A percentile compares a stretch with the other conserved stretches of the same genome.
Evolutionary conservation across 495 filamentous ascomycete genomes (phyloP).

Genomic region (Aspergillus haitiensis): DNA sequence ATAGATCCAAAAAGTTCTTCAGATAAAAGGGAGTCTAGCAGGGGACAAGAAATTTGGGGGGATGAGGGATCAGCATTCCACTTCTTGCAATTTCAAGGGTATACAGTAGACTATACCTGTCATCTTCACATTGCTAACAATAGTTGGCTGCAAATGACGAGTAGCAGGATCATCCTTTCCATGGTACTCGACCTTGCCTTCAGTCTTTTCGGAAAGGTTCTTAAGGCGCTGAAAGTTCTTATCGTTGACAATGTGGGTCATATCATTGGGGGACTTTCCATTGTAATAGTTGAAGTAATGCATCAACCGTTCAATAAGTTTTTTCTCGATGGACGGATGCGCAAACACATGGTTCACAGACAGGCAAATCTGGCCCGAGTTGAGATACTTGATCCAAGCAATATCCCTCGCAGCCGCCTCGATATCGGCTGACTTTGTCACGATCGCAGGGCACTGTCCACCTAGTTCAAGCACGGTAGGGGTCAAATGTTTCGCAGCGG

Average conservation of each 20-base stretch:
- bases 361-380: conserved; percentile 75
- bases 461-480: conserved; percentile 82
- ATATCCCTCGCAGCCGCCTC: conserved; percentile 72
- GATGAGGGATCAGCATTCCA: too few relatives aligned
- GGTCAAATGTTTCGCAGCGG: conserved; percentile 86
- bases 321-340: conserved; percentile 63
- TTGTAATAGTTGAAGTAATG: conserved; percentile 66
- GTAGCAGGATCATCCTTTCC: conserved; percentile 66
- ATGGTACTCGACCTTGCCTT: conserved; percentile 73
- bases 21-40: conserved; percentile 63
- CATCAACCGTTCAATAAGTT: conserved; percentile 67
- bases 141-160: conserved; percentile 74
- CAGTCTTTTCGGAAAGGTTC: conserved; percentile 67
- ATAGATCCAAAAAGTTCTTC: conserved; percentile 87
- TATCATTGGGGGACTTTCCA: conserved; percentile 44
- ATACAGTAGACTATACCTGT: not conserved
- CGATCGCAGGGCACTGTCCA: conserved; percentile 79
- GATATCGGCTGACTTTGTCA: conserved; percentile 74
- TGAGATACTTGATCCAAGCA: conserved; percentile 74
- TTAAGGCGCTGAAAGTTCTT: conserved; percentile 76
- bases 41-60: not conserved
- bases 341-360: conserved; percentile 81
- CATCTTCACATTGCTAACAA: conserved; percentile 62
- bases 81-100: conserved; percentile 31
- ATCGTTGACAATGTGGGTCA: conserved; percentile 72